Conservation (phyloP, 1,284 basidiomycete genomes). For the Cystobasidiaceae sp. region DNA sequence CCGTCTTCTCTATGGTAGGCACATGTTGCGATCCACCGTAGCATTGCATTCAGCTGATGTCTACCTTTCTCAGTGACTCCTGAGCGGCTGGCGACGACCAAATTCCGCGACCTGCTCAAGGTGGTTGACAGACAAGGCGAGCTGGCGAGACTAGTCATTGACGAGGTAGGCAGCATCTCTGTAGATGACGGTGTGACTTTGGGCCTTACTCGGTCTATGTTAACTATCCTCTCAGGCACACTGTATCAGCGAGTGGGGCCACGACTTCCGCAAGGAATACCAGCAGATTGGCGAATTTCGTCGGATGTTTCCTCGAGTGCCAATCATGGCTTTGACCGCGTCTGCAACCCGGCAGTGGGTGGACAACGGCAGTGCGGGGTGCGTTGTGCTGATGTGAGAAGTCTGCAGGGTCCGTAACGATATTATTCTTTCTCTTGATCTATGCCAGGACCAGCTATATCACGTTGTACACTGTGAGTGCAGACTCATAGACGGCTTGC, state of each 20-base stretch:
- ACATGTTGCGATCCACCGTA: not conserved
- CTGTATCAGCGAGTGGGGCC: conserved; percentile 29
- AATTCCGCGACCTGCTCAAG: conserved; percentile 56
- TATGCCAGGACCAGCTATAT: conserved; percentile 57
- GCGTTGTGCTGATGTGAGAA: no score
- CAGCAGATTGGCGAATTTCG: conserved; percentile 66
- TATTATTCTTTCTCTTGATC: conserved; percentile 61
- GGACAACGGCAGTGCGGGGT: no score
- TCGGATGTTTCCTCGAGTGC: conserved; percentile 61
- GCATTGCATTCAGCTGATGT: not conserved
- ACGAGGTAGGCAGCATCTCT: conserved; percentile 55
- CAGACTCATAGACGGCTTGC: no score
- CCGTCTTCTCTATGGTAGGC: conserved; percentile 66
- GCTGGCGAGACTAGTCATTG: conserved; percentile 67
- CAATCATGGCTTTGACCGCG: conserved; percentile 77
- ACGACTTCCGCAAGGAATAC: conserved; percentile 53
- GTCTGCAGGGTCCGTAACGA: conserved; percentile 62
- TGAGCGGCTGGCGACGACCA: conserved; percentile 60
- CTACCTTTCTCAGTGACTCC: conserved; percentile 57
- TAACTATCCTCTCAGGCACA: conserved; percentile 19
- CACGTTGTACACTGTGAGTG: conserved; percentile 57
- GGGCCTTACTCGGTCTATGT: no score
- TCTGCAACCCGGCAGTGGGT: conserved; percentile 55
- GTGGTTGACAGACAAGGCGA: conserved; percentile 55
- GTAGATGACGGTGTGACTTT: no score